Percentiles rank a stretch among this genome's conserved stretches.
Conservation (phyloP, 2,329 filamentous ascomycete species). For the Alternaria brassicicola region DNA sequence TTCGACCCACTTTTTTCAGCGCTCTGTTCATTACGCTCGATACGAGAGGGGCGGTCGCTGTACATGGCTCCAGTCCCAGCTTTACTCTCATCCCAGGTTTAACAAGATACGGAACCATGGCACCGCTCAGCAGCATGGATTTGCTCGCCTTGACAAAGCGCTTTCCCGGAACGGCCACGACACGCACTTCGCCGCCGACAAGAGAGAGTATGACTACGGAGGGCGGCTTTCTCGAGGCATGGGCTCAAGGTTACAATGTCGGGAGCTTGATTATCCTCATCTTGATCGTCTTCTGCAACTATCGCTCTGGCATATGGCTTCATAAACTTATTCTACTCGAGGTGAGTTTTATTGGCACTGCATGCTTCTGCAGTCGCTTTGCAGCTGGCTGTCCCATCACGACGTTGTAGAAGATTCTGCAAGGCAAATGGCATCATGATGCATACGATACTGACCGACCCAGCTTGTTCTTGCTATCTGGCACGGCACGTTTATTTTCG, state of each 20-base stretch:
- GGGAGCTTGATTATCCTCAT: slow-evolving; percentile 44
- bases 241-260: slow-evolving; percentile 48
- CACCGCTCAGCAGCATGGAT: slow-evolving; percentile 23
- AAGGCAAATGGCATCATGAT: accelerated
- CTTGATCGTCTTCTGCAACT: slow-evolving; percentile 47
- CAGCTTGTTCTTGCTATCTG: slow-evolving; percentile 46
- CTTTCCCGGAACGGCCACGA: slow-evolving; percentile 24
- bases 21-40: background rate
- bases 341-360: slow-evolving; percentile 12
- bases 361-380: background rate
- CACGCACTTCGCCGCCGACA: slow-evolving; percentile 36
- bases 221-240: slow-evolving; percentile 43
- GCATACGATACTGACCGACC: slow-evolving; percentile 9
- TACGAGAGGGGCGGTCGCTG: background rate
- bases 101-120: slow-evolving; percentile 24
- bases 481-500: slow-evolving; percentile 47
- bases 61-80: slow-evolving; percentile 6
- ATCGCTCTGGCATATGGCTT: slow-evolving; percentile 40
- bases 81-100: background rate
- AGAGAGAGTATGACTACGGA: slow-evolving; percentile 33
- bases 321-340: slow-evolving; percentile 47
- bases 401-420: background rate
- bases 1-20: background rate
- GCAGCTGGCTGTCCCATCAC: background rate
- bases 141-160: slow-evolving; percentile 25